Percentiles rank a stretch among this genome's conserved stretches.
These are phyloP conservation scores for Astrephomene gubernaculifera DNA, from an alignment of 139 green algal genomes.

Conservation along the genomic window DNA sequence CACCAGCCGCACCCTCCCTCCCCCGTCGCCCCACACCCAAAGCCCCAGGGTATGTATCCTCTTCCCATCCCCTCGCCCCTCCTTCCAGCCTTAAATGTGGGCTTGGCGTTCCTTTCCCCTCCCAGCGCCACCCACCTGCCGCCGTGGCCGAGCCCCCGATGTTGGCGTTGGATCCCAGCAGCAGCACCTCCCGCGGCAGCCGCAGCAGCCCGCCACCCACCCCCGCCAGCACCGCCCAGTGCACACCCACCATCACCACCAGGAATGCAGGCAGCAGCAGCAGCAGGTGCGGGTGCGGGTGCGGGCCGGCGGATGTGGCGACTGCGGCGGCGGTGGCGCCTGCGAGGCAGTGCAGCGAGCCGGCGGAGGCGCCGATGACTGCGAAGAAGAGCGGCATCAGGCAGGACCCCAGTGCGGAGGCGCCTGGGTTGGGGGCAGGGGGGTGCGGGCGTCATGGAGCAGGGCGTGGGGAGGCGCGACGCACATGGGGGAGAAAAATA, in stretches of 20 bases:
- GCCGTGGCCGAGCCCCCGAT: slow-evolving; percentile 86
- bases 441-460: no score
- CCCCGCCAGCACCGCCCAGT: slow-evolving; percentile 57
- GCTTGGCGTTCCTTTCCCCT: neutral
- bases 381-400: slow-evolving; percentile 89
- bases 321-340: neutral
- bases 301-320: no score
- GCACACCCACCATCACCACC: slow-evolving; percentile 41
- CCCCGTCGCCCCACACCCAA: no score
- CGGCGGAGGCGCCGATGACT: slow-evolving; percentile 78
- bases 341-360: slow-evolving; percentile 58
- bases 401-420: slow-evolving; percentile 58
- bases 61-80: neutral
- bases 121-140: slow-evolving; percentile 46
- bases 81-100: neutral
- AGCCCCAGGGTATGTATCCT: neutral
- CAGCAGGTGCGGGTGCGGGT: neutral
- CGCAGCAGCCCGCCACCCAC: slow-evolving; percentile 23
- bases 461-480: no score
- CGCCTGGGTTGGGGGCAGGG: slow-evolving; percentile 49
- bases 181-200: slow-evolving; percentile 62
- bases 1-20: no score
- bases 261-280: slow-evolving; percentile 62
- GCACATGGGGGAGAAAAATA: no score
- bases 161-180: slow-evolving; percentile 81